Evolutionary conservation across 805 yeast genomes (phyloP), one percentile per base, ranked within the genome.

Genomic region (Kurtzmaniella fragi): DNA sequence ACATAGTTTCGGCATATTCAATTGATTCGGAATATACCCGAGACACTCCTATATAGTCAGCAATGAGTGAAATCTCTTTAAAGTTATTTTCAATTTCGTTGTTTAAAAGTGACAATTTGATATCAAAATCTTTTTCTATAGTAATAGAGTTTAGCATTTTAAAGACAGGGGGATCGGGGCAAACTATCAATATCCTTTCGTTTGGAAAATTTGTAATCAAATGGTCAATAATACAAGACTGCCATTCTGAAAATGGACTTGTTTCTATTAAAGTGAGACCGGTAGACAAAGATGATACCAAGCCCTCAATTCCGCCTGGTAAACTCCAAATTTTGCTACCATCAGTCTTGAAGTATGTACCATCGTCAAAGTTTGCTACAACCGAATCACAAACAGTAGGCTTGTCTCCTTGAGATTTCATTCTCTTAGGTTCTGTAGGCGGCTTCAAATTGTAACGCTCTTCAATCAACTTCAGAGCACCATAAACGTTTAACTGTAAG

Each of bases 1-100:
- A 52, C 27, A 56, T 40, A 39, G 50, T 35, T 28, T 50, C 35
- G 0, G 55, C 57, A 33, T 52, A 48, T 17, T 43, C 44, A 7
- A 50, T 42, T 2, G 48, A 41, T 4, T 45, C 42, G n/a, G 25
- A 14, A 17, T 45, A 33, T 44, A 50, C 9, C 45, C 50, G 31
- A 39, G 47, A 6, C 44, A 47, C 5, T 29, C 45, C 49, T 25
- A 55, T 34, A 6, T 2, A 4, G 11, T n/a, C 26, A 9, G 45
- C 13, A n/a, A 48, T 23, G 6, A 8, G 13, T 11, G 32, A 41
- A 5, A 44, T 44, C 28, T 38, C 25, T 11, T 12, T 16, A 17
- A 45, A 37, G 17, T 31, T 13, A 6, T 12, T 11, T 10, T 36
- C 32, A 5, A 14, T 26, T 12, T 32, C n/a, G 15, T 13, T 15